phyloP scores from a whole-genome alignment of 495 filamentous ascomycete genomes.

The Viridothelium virens region DNA sequence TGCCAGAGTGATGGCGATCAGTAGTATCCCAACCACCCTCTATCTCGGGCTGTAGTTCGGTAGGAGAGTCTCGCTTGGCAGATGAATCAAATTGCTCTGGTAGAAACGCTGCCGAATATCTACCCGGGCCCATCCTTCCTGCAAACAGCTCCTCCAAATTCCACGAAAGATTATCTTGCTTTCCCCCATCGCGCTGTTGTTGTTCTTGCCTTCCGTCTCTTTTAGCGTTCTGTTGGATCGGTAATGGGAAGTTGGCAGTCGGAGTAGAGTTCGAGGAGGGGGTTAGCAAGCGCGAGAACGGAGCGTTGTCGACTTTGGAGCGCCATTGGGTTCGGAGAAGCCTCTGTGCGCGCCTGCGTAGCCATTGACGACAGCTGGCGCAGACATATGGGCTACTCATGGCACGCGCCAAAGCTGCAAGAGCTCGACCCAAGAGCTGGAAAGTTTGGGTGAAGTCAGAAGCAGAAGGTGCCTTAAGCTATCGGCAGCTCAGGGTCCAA shows the following conservation, averaged over 20 bases:
- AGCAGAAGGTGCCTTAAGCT: constrained; percentile 1
- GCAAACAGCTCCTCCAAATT: constrained; percentile 7
- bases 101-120: not conserved
- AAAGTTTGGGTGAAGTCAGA: not conserved
- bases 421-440: not conserved
- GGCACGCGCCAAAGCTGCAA: constrained; percentile 2
- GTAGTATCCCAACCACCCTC: too few relatives aligned
- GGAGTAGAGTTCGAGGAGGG: not conserved
- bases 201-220: not conserved
- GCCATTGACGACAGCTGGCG: constrained; percentile 21
- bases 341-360: constrained; percentile 13
- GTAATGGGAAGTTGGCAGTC: not conserved
- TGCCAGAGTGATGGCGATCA: not conserved
- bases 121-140: not conserved
- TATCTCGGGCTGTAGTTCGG: not conserved
- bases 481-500: not conserved
- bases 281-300: not conserved
- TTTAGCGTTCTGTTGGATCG: not conserved
- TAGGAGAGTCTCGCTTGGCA: not conserved
- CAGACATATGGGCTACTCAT: constrained; percentile 27
- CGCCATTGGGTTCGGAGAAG: constrained; percentile 22
- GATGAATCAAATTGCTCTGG: not conserved
- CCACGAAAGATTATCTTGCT: not conserved
- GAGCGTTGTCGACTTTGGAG: constrained; percentile 4
- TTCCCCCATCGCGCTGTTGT: not conserved